A percentile compares a stretch with the other conserved stretches of the same genome.
phyloP scores from a whole-genome alignment of 257 asterid species.

The Nicotiana knightiana region DNA sequence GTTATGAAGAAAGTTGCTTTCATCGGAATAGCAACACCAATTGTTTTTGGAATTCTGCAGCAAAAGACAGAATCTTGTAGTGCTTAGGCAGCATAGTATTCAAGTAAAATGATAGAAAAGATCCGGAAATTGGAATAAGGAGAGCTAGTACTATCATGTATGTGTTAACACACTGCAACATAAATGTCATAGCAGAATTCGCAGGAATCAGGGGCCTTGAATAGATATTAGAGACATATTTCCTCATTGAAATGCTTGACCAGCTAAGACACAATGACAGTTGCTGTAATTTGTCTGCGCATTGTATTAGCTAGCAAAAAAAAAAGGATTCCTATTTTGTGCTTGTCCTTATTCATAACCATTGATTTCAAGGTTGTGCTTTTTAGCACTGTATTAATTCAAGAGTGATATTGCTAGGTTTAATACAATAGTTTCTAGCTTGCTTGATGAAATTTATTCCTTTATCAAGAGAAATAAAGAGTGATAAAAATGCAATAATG shows the following conservation, averaged over 20 bases:
- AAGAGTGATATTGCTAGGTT: too few species aligned
- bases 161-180: background rate
- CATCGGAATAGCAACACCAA: conserved; percentile 91
- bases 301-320: background rate
- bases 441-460: background rate
- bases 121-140: background rate
- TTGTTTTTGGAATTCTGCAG: conserved; percentile 68
- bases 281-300: background rate
- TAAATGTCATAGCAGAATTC: background rate
- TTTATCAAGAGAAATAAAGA: background rate
- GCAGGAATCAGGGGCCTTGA: background rate
- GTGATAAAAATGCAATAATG: background rate
- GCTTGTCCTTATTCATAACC: background rate
- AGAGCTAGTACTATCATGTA: background rate
- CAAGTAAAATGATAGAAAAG: background rate
- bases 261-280: background rate
- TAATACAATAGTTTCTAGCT: too few species aligned
- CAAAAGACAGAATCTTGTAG: background rate
- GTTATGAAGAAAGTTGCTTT: conserved; percentile 96
- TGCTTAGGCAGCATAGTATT: background rate
- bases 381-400: background rate
- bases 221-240: background rate
- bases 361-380: background rate
- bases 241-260: background rate
- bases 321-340: background rate